Evolutionary conservation across 495 filamentous ascomycete species (phyloP).

Genomic region (Neurospora terricola): DNA sequence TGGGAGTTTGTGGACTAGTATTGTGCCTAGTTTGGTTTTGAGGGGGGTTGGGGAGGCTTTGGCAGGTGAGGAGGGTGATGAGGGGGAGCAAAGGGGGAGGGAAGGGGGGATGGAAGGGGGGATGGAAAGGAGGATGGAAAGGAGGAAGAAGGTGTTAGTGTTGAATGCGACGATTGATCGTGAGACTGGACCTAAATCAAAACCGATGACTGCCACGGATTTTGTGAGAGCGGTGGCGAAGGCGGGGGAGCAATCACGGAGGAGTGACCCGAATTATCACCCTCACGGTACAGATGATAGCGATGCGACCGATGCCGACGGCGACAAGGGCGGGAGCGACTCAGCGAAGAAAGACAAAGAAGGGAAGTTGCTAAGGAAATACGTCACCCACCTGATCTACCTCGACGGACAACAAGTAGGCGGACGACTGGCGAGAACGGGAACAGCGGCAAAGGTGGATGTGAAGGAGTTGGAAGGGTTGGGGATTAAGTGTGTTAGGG

Average conservation of each 20-base stretch:
- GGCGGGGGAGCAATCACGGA: conserved; percentile 41
- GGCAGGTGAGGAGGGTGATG: no score
- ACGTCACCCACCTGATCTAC: conserved; percentile 80
- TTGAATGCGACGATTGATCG: conserved; percentile 75
- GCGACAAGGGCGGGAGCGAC: not conserved
- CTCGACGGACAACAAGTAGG: conserved; percentile 50
- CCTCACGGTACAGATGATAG: not conserved
- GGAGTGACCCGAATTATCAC: conserved; percentile 12
- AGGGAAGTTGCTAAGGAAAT: conserved; percentile 31
- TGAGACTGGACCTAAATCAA: conserved; percentile 60
- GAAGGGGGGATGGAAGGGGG: no score
- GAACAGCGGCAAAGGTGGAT: conserved; percentile 57
- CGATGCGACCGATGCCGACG: not conserved
- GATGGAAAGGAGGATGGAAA: not conserved
- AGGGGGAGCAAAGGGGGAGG: no score
- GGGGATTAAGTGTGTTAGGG: conserved; percentile 66
- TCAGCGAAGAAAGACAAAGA: conserved; percentile 6
- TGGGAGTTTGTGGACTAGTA: conserved; percentile 72
- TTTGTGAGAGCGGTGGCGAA: conserved; percentile 71
- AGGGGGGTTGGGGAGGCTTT: conserved; percentile 52
- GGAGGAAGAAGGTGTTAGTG: conserved; percentile 66
- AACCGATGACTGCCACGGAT: conserved; percentile 58
- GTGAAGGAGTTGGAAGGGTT: conserved; percentile 47
- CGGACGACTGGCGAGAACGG: not conserved
- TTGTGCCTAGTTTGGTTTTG: conserved; percentile 67